phyloP scores from a whole-genome alignment of 2,329 filamentous ascomycete species.

The Penicillium sp. region DNA sequence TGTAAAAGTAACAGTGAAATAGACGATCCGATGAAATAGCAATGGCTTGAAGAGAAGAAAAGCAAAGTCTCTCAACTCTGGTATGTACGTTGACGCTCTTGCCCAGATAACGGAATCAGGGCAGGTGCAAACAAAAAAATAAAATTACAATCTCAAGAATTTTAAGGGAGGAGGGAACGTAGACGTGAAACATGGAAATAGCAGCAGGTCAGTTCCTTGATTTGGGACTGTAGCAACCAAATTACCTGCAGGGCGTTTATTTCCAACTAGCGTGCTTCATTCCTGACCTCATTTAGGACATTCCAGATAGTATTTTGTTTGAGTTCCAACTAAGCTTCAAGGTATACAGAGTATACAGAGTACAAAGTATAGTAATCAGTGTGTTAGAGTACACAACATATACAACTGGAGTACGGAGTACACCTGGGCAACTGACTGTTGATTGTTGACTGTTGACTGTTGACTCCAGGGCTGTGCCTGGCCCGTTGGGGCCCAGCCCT shows the following conservation, averaged over 20 bases:
- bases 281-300: neutral
- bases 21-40: neutral
- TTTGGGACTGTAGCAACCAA: conserved; percentile 7
- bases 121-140: neutral
- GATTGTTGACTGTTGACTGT: neutral
- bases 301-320: neutral
- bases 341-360: neutral
- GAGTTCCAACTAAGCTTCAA: neutral
- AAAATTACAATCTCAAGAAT: neutral
- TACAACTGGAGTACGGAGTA: neutral
- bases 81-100: neutral
- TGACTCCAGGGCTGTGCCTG: neutral
- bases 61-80: neutral
- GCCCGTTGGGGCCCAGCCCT: conserved; percentile 3
- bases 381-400: neutral
- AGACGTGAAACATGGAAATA: neutral
- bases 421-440: neutral
- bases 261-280: conserved; percentile 8
- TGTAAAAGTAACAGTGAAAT: conserved; percentile 1
- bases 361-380: neutral
- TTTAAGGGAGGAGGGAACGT: neutral
- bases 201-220: neutral
- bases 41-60: neutral
- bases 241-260: conserved; percentile 1
- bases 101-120: neutral